Evolutionary conservation across 2,329 filamentous ascomycete genomes (phyloP), one percentile per base, ranked within the genome.

Genomic region (Paracorniculantispora psalliotae): DNA sequence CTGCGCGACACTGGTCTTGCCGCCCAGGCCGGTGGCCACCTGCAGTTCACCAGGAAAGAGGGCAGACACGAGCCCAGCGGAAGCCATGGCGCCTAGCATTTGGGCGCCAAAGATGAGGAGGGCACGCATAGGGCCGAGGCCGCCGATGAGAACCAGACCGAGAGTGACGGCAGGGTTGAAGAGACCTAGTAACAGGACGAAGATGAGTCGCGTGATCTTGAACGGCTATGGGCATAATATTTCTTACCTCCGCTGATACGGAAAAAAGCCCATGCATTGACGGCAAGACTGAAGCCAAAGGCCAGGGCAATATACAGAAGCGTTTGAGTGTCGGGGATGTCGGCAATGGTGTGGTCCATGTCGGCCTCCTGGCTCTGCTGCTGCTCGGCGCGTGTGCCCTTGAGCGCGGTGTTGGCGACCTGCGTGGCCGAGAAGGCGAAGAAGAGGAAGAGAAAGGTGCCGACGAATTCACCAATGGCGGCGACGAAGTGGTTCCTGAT

Each of bases 81-180:
- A 62, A 25, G 63, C 35, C 5, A 57, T 59, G 21, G 61, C 64
- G 21, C 62, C 63, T 3, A 66, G 48, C 1, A 61, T 50, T 21
- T 66, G 63, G 2, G 59, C 56, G 17, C 59, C 37, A 35, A 62
- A 57, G n/a, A 64, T 44, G 10, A 62, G 71, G 0, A 74, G 55
- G 4, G 76, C 79, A 5, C 82, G 79, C 1, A 77, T 50, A 15
- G 74, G 67, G 7, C 71, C 72, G 33, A 85, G 73, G 2, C 76
- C 80, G 21, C 77, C 77, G 33, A 79, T 76, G 19, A 84, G 71
- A 23, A 77, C 72, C 59, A 84, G 78, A 2, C 77, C 81, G 1
- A 85, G 69, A 0, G 82, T 84, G 21, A 73, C 71, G 10, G 71
- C 71, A 4, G 71, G 71, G 61, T 73, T 73, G 61, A 73, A 73